A percentile compares a stretch with the other conserved stretches of the same genome.
phyloP scores from a whole-genome alignment of 805 yeast genomes.

The Starmerella kuoi region DNA sequence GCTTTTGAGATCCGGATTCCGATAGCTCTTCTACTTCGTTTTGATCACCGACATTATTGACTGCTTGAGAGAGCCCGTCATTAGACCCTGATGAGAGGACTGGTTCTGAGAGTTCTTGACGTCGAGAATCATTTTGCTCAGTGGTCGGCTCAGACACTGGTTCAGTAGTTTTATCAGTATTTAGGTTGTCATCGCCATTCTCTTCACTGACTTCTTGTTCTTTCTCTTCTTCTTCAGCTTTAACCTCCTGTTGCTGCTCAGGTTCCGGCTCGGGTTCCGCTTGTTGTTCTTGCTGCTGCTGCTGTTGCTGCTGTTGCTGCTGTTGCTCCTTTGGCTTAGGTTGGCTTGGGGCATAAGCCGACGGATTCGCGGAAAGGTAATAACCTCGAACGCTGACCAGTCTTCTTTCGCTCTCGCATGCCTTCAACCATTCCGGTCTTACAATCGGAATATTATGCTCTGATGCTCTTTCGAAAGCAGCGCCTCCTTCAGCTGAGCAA shows the following conservation, averaged over 20 bases:
- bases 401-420: constrained; percentile 79
- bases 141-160: background rate
- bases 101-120: background rate
- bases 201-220: background rate
- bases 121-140: background rate
- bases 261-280: background rate
- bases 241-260: background rate
- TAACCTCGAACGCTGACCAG: constrained; percentile 83
- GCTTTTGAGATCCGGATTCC: background rate
- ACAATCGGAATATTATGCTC: constrained; percentile 85
- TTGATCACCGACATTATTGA: background rate
- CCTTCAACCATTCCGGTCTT: constrained; percentile 93
- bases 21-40: background rate
- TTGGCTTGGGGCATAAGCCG: background rate
- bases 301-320: background rate
- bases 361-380: constrained; percentile 33
- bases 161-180: background rate
- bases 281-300: background rate
- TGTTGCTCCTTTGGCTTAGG: background rate
- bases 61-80: background rate
- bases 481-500: constrained; percentile 57
- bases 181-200: background rate
- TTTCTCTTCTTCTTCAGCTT: background rate
- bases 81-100: background rate
- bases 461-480: constrained; percentile 66